Base-by-base conservation (phyloP, 1,284 basidiomycete genomes). In the Naganishia liquefaciens region DNA sequence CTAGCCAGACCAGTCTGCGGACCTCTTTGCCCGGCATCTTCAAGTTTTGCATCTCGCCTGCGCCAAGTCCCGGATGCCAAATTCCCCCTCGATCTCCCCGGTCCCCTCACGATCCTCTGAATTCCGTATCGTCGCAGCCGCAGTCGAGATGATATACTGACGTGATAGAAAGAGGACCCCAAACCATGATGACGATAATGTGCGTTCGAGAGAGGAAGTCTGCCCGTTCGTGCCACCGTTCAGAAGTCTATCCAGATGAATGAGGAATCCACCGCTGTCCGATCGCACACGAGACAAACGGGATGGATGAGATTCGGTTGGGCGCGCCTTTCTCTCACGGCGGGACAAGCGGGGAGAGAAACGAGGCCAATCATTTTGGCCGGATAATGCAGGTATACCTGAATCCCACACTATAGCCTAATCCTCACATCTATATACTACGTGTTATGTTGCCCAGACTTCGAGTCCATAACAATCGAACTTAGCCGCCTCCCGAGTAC, bases 391-490 rank as follows among this genome's bases (percentile, higher is more conserved):
- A 37, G 7, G 28, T 13, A 25, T 33, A 43, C n/a, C 21, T 19
- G 23, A 1, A 57, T 37, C 10, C 4, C 33, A 37, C 33, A 13
- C 33, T 37, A 37, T 13, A 37, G 33, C 6, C 33, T 37, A 13
- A 33, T 37, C 33, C 33, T 13, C 13, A 7, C 10, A 37, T 37
- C 6, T 37, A 9, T 44, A 44, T 44, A 23, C 43, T 44, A 44
- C 25, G 25, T 47, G 27, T 33, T 53, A 66, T 19, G 71, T 79
- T 17, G 78, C 79, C 91, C 92, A 94, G 0, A 93, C 89, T 73
- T 94, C 91, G 54, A 95, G 72, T 3, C 88, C 90, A 1, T 93
- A 85, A 75, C 90, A 92, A 71, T 91, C 89, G 69, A 94, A 95
- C 28, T 80, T 76, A 5, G 84, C 83, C 13, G 23, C 17, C 27